These are phyloP conservation scores for Phytophthora fragariaefolia DNA, from an alignment of 352 stramenopile genomes.

Conservation along the genomic window DNA sequence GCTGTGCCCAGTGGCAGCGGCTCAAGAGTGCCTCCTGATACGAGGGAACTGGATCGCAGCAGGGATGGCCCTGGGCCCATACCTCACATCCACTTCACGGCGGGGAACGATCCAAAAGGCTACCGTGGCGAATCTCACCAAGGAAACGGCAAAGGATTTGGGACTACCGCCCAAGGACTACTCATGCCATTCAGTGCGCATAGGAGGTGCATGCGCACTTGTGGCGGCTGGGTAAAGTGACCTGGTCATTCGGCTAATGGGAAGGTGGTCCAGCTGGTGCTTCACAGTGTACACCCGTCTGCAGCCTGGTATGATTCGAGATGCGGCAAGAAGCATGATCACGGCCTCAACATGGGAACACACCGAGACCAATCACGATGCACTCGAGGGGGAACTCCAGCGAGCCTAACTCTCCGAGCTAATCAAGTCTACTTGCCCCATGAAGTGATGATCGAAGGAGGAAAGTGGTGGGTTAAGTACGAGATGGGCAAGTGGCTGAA, in stretches of 20 bases:
- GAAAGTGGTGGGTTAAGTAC: slow-evolving; percentile 3
- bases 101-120: slow-evolving; percentile 27
- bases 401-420: slow-evolving; percentile 27
- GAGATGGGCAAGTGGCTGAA: no score
- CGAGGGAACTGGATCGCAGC: slow-evolving; percentile 3
- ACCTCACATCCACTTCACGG: slow-evolving; percentile 18
- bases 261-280: slow-evolving; percentile 38
- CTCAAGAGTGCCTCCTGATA: slow-evolving; percentile 20
- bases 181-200: slow-evolving; percentile 31
- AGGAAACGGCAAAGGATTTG: slow-evolving; percentile 22
- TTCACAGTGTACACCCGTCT: slow-evolving; percentile 30
- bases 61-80: slow-evolving; percentile 13
- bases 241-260: slow-evolving; percentile 31
- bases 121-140: slow-evolving; percentile 20
- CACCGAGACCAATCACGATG: slow-evolving; percentile 14
- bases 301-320: slow-evolving; percentile 26
- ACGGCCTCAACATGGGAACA: slow-evolving; percentile 35
- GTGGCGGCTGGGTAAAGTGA: slow-evolving; percentile 31
- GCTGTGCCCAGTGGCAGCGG: slow-evolving; percentile 28
- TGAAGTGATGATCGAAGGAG: slow-evolving; percentile 13
- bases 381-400: slow-evolving; percentile 20
- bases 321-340: slow-evolving; percentile 43
- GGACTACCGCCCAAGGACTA: slow-evolving; percentile 19
- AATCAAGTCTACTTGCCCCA: slow-evolving; percentile 17
- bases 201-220: slow-evolving; percentile 36